phyloP scores from a whole-genome alignment of 2,329 filamentous ascomycete genomes.

The Colletotrichum sidae region DNA sequence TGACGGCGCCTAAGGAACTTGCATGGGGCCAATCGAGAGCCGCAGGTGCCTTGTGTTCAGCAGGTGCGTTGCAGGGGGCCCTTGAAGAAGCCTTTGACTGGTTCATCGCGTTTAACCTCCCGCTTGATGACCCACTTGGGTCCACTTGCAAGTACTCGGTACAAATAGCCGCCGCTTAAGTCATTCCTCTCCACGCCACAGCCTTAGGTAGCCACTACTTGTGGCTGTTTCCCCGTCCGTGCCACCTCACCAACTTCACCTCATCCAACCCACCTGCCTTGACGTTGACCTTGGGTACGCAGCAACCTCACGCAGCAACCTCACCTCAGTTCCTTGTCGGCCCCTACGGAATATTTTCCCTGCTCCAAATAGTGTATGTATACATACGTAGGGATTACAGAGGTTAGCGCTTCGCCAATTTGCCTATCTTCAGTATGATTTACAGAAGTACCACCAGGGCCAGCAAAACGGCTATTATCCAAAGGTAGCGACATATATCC shows the following conservation, averaged over 20 bases:
- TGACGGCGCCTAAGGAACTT: conserved; percentile 40
- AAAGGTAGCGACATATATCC: too few relatives aligned
- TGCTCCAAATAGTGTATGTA: too few relatives aligned
- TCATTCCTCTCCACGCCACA: background rate
- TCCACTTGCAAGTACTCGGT: conserved; percentile 19
- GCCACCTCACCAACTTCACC: conserved; percentile 35
- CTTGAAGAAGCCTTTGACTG: conserved; percentile 24
- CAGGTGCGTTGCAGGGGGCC: conserved; percentile 32
- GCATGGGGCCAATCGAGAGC: conserved; percentile 40
- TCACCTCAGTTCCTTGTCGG: too few relatives aligned
- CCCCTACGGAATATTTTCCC: too few relatives aligned
- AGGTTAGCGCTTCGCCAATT: too few relatives aligned
- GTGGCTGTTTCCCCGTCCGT: conserved; percentile 28
- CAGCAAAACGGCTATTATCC: too few relatives aligned
- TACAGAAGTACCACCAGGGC: too few relatives aligned
- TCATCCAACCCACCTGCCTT: conserved; percentile 18
- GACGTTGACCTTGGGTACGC: too few relatives aligned
- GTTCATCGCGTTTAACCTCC: conserved; percentile 35
- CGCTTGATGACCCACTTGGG: conserved; percentile 17
- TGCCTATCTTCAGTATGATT: too few relatives aligned
- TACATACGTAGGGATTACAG: too few relatives aligned
- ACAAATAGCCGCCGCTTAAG: conserved; percentile 6
- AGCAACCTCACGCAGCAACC: too few relatives aligned
- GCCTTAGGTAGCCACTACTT: conserved; percentile 29
- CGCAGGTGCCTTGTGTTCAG: conserved; percentile 39